phyloP scores from a whole-genome alignment of 805 yeast genomes.

The Myxozyma nipponensis region DNA sequence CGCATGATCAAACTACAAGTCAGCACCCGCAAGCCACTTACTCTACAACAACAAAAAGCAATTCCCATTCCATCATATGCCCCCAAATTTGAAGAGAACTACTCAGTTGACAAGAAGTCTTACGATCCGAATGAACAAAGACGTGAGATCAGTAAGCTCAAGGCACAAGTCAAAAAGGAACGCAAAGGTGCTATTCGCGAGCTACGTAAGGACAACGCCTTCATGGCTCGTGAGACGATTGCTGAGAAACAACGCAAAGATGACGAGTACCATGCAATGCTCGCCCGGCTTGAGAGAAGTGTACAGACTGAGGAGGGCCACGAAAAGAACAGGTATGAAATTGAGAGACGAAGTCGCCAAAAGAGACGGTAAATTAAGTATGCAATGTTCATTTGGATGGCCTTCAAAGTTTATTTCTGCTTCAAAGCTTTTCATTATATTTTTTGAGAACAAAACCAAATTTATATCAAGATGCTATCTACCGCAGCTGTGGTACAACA shows the following conservation, averaged over 20 bases:
- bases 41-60: slow-evolving; percentile 78
- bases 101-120: slow-evolving; percentile 91
- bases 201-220: slow-evolving; percentile 80
- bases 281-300: slow-evolving; percentile 80
- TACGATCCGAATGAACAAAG: slow-evolving; percentile 78
- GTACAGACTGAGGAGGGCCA: slow-evolving; percentile 94
- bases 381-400: too few relatives aligned
- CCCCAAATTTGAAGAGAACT: slow-evolving; percentile 93
- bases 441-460: neutral
- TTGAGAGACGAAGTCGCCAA: slow-evolving; percentile 68
- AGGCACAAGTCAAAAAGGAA: slow-evolving; percentile 84
- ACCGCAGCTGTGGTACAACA: slow-evolving; percentile 22
- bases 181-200: slow-evolving; percentile 84
- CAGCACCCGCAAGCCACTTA: slow-evolving; percentile 55
- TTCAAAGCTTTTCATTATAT: neutral
- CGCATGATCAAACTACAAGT: slow-evolving; percentile 42
- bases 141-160: slow-evolving; percentile 78
- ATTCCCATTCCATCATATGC: slow-evolving; percentile 77
- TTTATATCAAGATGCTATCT: neutral
- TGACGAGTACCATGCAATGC: slow-evolving; percentile 79
- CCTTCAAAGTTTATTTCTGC: neutral
- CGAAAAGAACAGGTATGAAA: slow-evolving; percentile 86
- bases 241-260: slow-evolving; percentile 70
- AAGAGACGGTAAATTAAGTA: slow-evolving; percentile 32
- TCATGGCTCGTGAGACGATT: slow-evolving; percentile 81